These are phyloP conservation scores for Coriaria nepalensis DNA, from an alignment of 306 rosid species.

Conservation along the genomic window DNA sequence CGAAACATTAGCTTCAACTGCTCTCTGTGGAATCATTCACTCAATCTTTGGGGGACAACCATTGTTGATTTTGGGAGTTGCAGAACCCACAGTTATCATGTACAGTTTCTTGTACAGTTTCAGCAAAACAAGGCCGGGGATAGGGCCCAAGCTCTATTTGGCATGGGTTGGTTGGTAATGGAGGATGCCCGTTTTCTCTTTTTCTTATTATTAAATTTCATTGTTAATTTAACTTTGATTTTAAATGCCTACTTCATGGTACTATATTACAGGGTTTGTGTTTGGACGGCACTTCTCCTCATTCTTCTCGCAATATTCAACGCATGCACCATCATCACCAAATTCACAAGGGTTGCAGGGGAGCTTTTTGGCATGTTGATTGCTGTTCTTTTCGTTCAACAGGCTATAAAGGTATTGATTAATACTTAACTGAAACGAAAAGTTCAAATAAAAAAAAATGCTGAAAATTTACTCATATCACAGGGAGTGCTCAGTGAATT, in stretches of 20 bases:
- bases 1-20: conserved; percentile 79
- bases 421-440: neutral
- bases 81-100: conserved; percentile 92
- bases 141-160: conserved; percentile 52
- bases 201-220: neutral
- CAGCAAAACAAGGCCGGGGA: conserved; percentile 36
- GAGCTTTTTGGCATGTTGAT: conserved; percentile 87
- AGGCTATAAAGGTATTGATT: conserved; percentile 62
- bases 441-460: neutral
- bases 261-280: conserved; percentile 53
- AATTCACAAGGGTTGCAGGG: conserved; percentile 81
- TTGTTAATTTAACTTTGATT: conserved; percentile 1
- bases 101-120: conserved; percentile 70
- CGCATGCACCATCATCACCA: conserved; percentile 49
- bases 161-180: conserved; percentile 87
- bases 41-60: conserved; percentile 87
- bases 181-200: neutral
- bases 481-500: conserved; percentile 76
- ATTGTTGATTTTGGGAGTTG: conserved; percentile 70
- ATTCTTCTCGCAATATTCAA: conserved; percentile 68
- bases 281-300: conserved; percentile 63
- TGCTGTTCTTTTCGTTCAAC: conserved; percentile 68
- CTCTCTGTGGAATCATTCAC: conserved; percentile 83
- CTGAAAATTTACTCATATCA: conserved; percentile 5
- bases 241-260: neutral